These are phyloP conservation scores for Larix sibirica DNA, from an alignment of 83 land plant genomes.

Conservation along the genomic window DNA sequence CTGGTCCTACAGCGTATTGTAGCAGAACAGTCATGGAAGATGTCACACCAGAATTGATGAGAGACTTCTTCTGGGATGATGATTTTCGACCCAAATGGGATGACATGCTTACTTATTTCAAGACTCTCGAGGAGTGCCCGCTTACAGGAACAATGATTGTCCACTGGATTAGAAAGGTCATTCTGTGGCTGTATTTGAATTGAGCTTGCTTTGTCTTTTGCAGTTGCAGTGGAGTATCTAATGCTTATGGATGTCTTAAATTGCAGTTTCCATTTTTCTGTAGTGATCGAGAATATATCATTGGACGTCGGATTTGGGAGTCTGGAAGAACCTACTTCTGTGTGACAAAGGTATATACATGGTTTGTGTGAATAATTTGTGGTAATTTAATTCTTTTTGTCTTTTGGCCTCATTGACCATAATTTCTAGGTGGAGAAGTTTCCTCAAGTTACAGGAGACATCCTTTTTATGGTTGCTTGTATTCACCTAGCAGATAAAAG, in stretches of 20 bases:
- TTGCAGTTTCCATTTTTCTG: conserved; percentile 91
- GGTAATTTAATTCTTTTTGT: too few relatives aligned
- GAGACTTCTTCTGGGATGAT: conserved; percentile 70
- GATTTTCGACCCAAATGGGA: conserved; percentile 66
- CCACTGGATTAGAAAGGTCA: conserved; percentile 63
- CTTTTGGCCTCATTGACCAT: too few relatives aligned
- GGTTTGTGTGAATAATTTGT: too few relatives aligned
- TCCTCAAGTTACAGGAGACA: too few relatives aligned
- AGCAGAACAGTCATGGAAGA: conserved; percentile 72
- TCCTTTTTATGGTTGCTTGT: too few relatives aligned
- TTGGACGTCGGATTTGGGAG: conserved; percentile 83
- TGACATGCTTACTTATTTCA: conserved; percentile 52
- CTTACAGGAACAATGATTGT: conserved; percentile 48
- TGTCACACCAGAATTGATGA: conserved; percentile 49
- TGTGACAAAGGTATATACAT: conserved; percentile 69
- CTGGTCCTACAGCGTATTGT: conserved; percentile 77
- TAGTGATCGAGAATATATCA: conserved; percentile 81
- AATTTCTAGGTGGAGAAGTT: too few relatives aligned
- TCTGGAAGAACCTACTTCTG: conserved; percentile 64
- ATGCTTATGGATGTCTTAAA: too few relatives aligned
- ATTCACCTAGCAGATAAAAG: too few relatives aligned
- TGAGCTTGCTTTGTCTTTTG: too few relatives aligned
- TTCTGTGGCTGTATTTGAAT: too few relatives aligned
- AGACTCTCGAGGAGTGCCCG: conserved; percentile 47
- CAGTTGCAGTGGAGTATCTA: too few relatives aligned